Conservation (phyloP, 345 rosid species). For the Toxicodendron radicans region DNA sequence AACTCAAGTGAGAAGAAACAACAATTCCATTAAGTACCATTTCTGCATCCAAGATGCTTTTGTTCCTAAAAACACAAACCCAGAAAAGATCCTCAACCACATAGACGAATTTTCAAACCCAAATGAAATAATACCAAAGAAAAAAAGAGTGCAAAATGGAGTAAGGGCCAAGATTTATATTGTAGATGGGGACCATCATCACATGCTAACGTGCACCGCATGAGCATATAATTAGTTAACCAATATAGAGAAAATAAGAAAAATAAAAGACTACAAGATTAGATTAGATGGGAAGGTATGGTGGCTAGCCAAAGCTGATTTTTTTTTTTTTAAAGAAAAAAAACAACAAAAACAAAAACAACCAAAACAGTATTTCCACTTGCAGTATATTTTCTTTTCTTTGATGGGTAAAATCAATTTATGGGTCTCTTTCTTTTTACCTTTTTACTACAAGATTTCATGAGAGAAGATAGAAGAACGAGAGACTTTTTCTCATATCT, state of each 20-base stretch:
- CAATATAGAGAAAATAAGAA: slow-evolving; percentile 24
- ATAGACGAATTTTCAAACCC: slow-evolving; percentile 6
- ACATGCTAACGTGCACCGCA: slow-evolving; percentile 83
- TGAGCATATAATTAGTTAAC: slow-evolving; percentile 40
- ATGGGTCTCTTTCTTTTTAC: slow-evolving; percentile 29
- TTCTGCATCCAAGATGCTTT: slow-evolving; percentile 36
- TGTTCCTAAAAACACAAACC: slow-evolving; percentile 35
- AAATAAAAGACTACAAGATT: slow-evolving; percentile 18
- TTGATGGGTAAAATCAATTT: slow-evolving; percentile 33
- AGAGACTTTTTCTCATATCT: slow-evolving; percentile 22
- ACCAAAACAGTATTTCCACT: slow-evolving; percentile 46
- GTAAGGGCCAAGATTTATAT: slow-evolving; percentile 25
- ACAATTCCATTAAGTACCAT: slow-evolving; percentile 17
- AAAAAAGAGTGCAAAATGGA: slow-evolving; percentile 31
- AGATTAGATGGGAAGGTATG: slow-evolving; percentile 52
- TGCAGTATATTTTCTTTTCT: slow-evolving; percentile 24
- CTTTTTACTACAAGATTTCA: slow-evolving; percentile 41
- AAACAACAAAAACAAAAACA: slow-evolving; percentile 29
- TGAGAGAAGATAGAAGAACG: slow-evolving; percentile 35
- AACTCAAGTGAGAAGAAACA: slow-evolving; percentile 31
- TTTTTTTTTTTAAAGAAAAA: too few relatives aligned
- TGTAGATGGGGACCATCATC: slow-evolving; percentile 68
- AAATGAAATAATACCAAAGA: background rate
- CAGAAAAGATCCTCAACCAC: slow-evolving; percentile 31
- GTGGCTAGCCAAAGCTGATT: slow-evolving; percentile 56